Evolutionary conservation across 2,329 filamentous ascomycete genomes (phyloP).

Genomic region (Hymenoscyphus repandus): DNA sequence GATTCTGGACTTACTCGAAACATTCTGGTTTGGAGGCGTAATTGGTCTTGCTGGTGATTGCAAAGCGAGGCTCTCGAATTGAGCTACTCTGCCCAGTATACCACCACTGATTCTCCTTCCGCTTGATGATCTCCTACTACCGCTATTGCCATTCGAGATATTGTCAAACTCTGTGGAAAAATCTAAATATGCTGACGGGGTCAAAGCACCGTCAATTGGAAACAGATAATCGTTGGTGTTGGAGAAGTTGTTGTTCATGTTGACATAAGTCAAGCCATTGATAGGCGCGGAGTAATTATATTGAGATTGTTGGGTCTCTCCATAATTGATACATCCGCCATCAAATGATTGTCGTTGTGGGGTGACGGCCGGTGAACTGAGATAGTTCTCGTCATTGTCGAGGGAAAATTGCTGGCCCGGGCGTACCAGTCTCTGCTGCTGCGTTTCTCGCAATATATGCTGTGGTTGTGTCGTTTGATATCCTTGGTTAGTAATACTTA

Average conservation of each 20-base stretch:
- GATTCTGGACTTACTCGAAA: conserved; percentile 46
- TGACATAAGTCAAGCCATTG: conserved; percentile 34
- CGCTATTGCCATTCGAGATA: conserved; percentile 18
- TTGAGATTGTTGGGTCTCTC: conserved; percentile 14
- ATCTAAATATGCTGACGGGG: conserved; percentile 29
- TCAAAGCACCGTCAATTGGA: conserved; percentile 21
- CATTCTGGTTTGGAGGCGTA: conserved; percentile 58
- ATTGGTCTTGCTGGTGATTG: conserved; percentile 45
- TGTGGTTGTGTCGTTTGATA: conserved; percentile 53
- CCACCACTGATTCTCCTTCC: conserved; percentile 53
- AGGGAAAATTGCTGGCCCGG: conserved; percentile 50
- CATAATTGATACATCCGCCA: conserved; percentile 36
- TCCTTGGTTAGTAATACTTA: conserved; percentile 56
- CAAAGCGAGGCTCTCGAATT: conserved; percentile 50
- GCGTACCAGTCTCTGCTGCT: conserved; percentile 80
- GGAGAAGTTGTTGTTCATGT: conserved; percentile 29
- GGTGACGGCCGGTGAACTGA: conserved; percentile 51
- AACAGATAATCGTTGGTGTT: conserved; percentile 29
- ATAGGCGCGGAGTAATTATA: conserved; percentile 39
- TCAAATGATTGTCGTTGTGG: conserved; percentile 51
- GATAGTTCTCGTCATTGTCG: conserved; percentile 46
- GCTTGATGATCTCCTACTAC: conserved; percentile 28
- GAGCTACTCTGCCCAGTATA: conserved; percentile 54
- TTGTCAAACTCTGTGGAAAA: conserved; percentile 28
- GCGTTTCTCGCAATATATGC: conserved; percentile 83